Percentiles rank a stretch among this genome's conserved stretches.
Conservation (phyloP, 148 eudicot species). For the Amaranthus palmeri region DNA sequence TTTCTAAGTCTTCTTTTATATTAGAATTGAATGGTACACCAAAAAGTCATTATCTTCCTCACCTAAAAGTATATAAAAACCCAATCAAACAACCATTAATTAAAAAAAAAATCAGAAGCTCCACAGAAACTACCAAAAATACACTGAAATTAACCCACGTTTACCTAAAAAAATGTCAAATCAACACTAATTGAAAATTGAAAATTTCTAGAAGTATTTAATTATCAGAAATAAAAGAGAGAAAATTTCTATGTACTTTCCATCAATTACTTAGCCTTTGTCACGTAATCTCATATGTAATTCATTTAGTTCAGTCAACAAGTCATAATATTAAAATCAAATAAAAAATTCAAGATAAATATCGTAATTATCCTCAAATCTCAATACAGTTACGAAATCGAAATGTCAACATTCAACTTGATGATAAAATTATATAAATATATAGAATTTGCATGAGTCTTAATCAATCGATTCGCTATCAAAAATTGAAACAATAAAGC, state of each 20-base stretch:
- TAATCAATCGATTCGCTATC: slow-evolving; percentile 20
- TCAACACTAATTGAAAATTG: slow-evolving; percentile 7
- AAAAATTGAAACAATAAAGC: not conserved
- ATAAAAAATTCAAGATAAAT: not conserved
- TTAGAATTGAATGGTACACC: not conserved
- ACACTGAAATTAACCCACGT: slow-evolving; percentile 2
- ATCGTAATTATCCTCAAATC: not conserved
- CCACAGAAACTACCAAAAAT: slow-evolving; percentile 14
- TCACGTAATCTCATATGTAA: slow-evolving; percentile 19
- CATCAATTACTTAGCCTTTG: slow-evolving; percentile 4
- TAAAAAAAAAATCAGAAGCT: slow-evolving; percentile 16
- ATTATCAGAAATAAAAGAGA: not conserved
- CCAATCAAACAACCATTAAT: slow-evolving; percentile 1
- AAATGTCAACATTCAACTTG: not conserved
- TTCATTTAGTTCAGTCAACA: slow-evolving; percentile 9
- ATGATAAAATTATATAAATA: not conserved
- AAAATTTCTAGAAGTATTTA: not conserved
- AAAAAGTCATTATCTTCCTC: slow-evolving; percentile 25
- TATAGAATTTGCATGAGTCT: slow-evolving; percentile 1
- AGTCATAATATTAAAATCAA: not conserved
- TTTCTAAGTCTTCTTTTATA: slow-evolving; percentile 8
- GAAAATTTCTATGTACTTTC: too few species aligned
- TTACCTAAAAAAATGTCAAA: slow-evolving; percentile 17
- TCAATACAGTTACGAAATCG: not conserved
- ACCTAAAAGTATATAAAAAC: slow-evolving; percentile 24